Conservation (phyloP, 768 basidiomycete genomes). For the Russula brevipes region DNA sequence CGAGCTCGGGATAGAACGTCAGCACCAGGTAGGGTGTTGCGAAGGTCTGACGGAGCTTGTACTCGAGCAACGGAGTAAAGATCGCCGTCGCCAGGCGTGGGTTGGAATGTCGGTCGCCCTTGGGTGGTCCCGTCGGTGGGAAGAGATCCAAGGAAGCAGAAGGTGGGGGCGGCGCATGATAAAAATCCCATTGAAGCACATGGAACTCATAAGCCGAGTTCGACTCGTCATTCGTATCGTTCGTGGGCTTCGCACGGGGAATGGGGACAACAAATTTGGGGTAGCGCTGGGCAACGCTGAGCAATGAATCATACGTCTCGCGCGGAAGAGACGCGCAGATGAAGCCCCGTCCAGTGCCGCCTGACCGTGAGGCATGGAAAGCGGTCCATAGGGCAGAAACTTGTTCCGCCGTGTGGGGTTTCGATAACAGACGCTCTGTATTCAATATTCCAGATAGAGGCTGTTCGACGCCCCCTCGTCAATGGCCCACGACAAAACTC, state of each 20-base stretch:
- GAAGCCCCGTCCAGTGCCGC: slow-evolving; percentile 76
- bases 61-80: slow-evolving; percentile 92
- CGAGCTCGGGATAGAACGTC: slow-evolving; percentile 89
- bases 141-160: slow-evolving; percentile 38
- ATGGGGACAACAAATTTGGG: slow-evolving; percentile 81
- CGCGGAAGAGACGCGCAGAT: slow-evolving; percentile 79
- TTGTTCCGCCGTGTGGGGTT: slow-evolving; percentile 66
- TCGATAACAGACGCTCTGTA: slow-evolving; percentile 57
- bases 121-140: slow-evolving; percentile 35
- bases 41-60: slow-evolving; percentile 76
- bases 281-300: slow-evolving; percentile 54
- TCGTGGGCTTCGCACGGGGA: slow-evolving; percentile 43
- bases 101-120: slow-evolving; percentile 34
- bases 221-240: slow-evolving; percentile 33
- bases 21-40: slow-evolving; percentile 88
- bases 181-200: slow-evolving; percentile 86
- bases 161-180: slow-evolving; percentile 62
- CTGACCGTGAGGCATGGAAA: slow-evolving; percentile 78
- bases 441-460: slow-evolving; percentile 80
- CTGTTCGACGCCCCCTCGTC: slow-evolving; percentile 37
- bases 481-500: not conserved
- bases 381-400: slow-evolving; percentile 83
- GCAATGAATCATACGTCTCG: slow-evolving; percentile 68
- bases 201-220: slow-evolving; percentile 67
- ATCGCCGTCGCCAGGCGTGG: slow-evolving; percentile 69